phyloP scores from a whole-genome alignment of 2,329 filamentous ascomycete species.

The Sordariomycetes sp. region DNA sequence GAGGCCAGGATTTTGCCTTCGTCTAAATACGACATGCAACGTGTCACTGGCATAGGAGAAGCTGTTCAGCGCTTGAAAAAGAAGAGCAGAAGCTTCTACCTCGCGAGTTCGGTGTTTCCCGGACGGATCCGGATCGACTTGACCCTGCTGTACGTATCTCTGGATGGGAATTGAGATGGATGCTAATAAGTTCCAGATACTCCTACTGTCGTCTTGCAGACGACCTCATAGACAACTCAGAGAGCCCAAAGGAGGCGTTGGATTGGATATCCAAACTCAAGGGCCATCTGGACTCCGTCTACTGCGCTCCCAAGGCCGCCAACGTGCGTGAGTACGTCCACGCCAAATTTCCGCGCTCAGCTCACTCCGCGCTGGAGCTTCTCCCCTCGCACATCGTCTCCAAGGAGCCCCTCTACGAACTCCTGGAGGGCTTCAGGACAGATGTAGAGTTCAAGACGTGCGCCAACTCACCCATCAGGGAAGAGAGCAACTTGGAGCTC shows the following conservation, averaged over 20 bases:
- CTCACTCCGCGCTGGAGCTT: slow-evolving; percentile 46
- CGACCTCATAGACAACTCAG: slow-evolving; percentile 61
- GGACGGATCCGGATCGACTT: slow-evolving; percentile 60
- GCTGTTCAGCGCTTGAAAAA: slow-evolving; percentile 46
- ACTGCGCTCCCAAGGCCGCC: slow-evolving; percentile 19
- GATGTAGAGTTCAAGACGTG: slow-evolving; percentile 46
- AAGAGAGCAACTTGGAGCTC: slow-evolving; percentile 46
- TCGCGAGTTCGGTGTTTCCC: slow-evolving; percentile 61
- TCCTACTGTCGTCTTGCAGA: slow-evolving; percentile 68
- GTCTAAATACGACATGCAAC: slow-evolving; percentile 43
- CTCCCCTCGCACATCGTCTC: slow-evolving; percentile 50
- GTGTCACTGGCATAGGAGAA: slow-evolving; percentile 48
- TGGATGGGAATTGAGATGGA: not conserved
- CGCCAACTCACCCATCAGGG: slow-evolving; percentile 42
- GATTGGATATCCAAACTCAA: slow-evolving; percentile 51
- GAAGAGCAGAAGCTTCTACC: slow-evolving; percentile 67
- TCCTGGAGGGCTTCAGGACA: slow-evolving; percentile 60
- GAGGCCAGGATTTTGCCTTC: slow-evolving; percentile 37
- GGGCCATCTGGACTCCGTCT: slow-evolving; percentile 45
- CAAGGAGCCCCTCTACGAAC: slow-evolving; percentile 48
- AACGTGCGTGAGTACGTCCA: slow-evolving; percentile 24
- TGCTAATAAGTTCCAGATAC: slow-evolving; percentile 34
- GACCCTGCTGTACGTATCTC: slow-evolving; percentile 44
- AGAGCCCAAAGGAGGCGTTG: slow-evolving; percentile 38
- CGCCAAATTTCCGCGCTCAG: slow-evolving; percentile 39